Percentiles rank a stretch among this genome's conserved stretches.
phyloP scores from a whole-genome alignment of 192 early-diverging fungal species.

The Chytriomyces sp. region DNA sequence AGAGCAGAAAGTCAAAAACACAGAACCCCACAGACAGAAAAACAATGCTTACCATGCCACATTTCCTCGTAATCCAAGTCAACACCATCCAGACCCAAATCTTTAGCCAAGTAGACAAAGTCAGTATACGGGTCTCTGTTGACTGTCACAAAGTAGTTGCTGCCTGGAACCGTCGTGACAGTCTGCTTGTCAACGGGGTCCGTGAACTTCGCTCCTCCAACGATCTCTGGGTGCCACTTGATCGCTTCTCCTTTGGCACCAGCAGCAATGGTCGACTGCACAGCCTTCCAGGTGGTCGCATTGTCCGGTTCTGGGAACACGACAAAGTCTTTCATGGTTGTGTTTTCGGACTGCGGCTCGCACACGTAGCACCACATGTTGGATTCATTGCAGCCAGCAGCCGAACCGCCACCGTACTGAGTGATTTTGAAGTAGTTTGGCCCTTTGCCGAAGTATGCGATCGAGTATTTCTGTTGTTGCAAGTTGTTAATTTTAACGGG shows the following conservation, averaged over 20 bases:
- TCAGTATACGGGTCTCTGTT: background rate
- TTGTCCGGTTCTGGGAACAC: slow-evolving; percentile 28
- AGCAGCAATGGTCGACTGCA: background rate
- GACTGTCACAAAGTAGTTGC: background rate
- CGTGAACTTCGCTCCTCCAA: background rate
- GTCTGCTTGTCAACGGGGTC: background rate
- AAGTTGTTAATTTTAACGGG: background rate
- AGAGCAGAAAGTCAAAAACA: background rate
- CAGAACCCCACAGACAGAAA: background rate
- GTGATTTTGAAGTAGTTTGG: slow-evolving; percentile 22
- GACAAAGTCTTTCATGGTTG: background rate
- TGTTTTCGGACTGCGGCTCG: slow-evolving; percentile 5
- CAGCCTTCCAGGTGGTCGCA: slow-evolving; percentile 11
- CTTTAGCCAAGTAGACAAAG: background rate
- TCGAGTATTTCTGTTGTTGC: slow-evolving; percentile 7
- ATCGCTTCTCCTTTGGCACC: background rate
- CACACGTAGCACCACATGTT: slow-evolving; percentile 28
- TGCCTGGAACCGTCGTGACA: background rate
- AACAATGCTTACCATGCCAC: background rate
- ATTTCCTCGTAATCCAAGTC: slow-evolving; percentile 18
- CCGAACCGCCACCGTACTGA: background rate
- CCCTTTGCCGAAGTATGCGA: slow-evolving; percentile 7
- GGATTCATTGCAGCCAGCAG: slow-evolving; percentile 3
- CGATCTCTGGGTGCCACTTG: slow-evolving; percentile 10
- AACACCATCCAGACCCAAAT: slow-evolving; percentile 10